These are phyloP conservation scores for Acmispon strigosus DNA, from an alignment of 306 rosid species.

Conservation along the genomic window DNA sequence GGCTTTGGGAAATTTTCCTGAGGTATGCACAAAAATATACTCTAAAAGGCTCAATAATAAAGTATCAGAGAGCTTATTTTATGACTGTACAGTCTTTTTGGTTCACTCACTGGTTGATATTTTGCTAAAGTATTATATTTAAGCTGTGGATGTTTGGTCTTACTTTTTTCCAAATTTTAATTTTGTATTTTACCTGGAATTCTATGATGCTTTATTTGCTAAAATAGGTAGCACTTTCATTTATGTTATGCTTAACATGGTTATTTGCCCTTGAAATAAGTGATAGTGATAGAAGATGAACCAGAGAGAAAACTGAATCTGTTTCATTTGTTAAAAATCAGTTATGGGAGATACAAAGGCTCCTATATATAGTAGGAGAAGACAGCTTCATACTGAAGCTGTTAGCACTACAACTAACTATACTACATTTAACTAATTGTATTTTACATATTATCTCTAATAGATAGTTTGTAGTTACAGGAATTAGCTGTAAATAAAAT, in stretches of 20 bases:
- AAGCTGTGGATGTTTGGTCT: background rate
- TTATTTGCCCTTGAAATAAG: conserved; percentile 8
- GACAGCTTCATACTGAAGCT: too few relatives aligned
- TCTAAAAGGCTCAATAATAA: background rate
- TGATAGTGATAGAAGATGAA: too few relatives aligned
- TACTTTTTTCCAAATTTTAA: background rate
- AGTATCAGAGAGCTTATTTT: conserved; percentile 1
- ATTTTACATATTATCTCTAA: too few relatives aligned
- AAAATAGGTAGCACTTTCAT: background rate
- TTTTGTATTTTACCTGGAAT: background rate
- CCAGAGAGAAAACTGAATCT: too few relatives aligned
- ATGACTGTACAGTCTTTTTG: background rate
- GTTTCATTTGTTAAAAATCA: too few relatives aligned
- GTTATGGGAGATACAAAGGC: too few relatives aligned
- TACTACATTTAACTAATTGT: too few relatives aligned
- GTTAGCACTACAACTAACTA: too few relatives aligned
- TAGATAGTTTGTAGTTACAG: background rate
- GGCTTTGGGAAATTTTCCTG: conserved; percentile 77
- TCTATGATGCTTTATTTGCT: background rate
- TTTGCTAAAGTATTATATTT: conserved; percentile 1
- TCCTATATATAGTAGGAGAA: too few relatives aligned
- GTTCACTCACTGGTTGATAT: background rate
- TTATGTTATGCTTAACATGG: background rate
- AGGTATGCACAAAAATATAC: conserved; percentile 49
- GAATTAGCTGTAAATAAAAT: background rate